Base-by-base conservation (phyloP, 768 basidiomycete genomes). In the Phanerochaete carnosa region DNA sequence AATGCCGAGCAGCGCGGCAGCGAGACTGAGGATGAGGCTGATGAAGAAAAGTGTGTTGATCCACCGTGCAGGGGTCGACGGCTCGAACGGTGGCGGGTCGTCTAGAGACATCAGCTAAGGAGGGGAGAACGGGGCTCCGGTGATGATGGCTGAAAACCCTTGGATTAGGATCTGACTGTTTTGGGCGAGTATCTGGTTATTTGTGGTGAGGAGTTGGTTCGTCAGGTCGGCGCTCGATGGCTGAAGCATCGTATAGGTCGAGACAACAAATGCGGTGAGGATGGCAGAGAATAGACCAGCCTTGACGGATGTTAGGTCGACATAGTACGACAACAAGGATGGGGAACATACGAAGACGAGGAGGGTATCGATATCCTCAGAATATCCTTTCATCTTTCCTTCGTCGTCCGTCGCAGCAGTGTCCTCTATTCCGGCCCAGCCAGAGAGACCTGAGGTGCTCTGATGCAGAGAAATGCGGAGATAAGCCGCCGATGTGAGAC, bases 281-380 rank as follows among this genome's bases (percentile, higher is more conserved):
- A 71, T 64, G 1, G 65, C 68, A 12, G 70, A 71, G 49, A 69
- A 71, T 5, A 69, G 62, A 50, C 65, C 70, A 16, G 68, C 67
- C 70, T 67, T n/a, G n/a, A n/a, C n/a, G n/a, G n/a, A n/a, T n/a
- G n/a, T n/a, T n/a, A n/a, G n/a, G n/a, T n/a, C n/a, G n/a, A n/a
- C n/a, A n/a, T n/a, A n/a, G n/a, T n/a, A n/a, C n/a, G n/a, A n/a
- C n/a, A n/a, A n/a, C n/a, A n/a, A n/a, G n/a, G n/a, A n/a, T n/a
- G n/a, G n/a, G n/a, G n/a, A n/a, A n/a, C n/a, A n/a, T n/a, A n/a
- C n/a, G n/a, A n/a, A n/a, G n/a, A n/a, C n/a, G n/a, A n/a, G n/a
- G n/a, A n/a, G n/a, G n/a, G n/a, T n/a, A n/a, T n/a, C n/a, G n/a
- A n/a, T n/a, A n/a, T n/a, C n/a, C n/a, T n/a, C n/a, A n/a, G n/a